Percentiles rank a stretch among this genome's conserved stretches.
Evolutionary conservation across 768 basidiomycete species (phyloP).

Genomic region (Leccinellum luteum): DNA sequence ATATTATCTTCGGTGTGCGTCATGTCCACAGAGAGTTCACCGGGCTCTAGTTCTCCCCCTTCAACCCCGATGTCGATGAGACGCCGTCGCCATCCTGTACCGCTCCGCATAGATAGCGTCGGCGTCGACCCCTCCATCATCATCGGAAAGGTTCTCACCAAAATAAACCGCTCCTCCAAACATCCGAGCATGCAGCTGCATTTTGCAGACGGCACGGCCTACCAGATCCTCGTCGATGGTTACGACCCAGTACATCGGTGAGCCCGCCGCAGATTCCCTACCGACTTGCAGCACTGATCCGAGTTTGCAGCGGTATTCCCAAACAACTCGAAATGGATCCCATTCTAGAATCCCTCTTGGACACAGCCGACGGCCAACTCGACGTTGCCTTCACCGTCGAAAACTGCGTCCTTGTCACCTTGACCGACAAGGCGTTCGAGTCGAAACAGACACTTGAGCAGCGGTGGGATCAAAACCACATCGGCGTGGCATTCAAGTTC

Average conservation of each 20-base stretch:
- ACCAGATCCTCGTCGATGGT: slow-evolving; percentile 59
- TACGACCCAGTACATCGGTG: slow-evolving; percentile 52
- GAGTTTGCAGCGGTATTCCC: slow-evolving; percentile 42
- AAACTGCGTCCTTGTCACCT: slow-evolving; percentile 51
- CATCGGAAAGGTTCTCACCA: slow-evolving; percentile 43
- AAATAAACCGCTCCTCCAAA: slow-evolving; percentile 38
- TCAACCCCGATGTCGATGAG: slow-evolving; percentile 26
- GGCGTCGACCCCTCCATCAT: slow-evolving; percentile 42
- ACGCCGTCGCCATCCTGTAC: slow-evolving; percentile 32
- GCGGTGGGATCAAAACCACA: slow-evolving; percentile 37
- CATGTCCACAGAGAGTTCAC: slow-evolving; percentile 12
- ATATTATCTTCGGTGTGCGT: too few relatives aligned
- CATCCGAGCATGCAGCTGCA: slow-evolving; percentile 49
- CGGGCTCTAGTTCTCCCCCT: slow-evolving; percentile 15
- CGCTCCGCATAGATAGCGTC: slow-evolving; percentile 30
- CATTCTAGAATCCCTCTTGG: slow-evolving; percentile 40
- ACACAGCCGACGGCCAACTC: slow-evolving; percentile 33
- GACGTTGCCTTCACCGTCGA: slow-evolving; percentile 42
- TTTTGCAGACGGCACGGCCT: slow-evolving; percentile 42
- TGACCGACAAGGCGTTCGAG: slow-evolving; percentile 60
- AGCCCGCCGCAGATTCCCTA: background rate
- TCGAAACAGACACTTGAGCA: slow-evolving; percentile 27
- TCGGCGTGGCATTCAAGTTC: slow-evolving; percentile 53
- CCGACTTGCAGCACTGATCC: background rate
- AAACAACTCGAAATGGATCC: slow-evolving; percentile 57